Conservation (phyloP, 768 basidiomycete genomes). For the Ramaria rubella region DNA sequence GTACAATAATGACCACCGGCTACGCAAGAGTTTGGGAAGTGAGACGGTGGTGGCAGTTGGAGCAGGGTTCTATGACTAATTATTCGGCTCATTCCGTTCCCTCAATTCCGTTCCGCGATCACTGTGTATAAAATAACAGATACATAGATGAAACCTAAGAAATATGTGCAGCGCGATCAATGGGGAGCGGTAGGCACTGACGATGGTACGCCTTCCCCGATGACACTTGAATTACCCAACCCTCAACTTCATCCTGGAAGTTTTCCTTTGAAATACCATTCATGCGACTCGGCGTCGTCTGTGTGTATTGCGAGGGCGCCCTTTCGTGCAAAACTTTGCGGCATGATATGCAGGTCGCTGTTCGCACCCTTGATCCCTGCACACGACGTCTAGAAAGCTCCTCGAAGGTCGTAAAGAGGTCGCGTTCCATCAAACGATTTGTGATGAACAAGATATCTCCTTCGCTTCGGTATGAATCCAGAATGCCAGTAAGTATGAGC, state of each 20-base stretch:
- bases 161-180: neutral
- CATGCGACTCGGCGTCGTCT: neutral
- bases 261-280: neutral
- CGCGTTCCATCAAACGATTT: conserved; percentile 71
- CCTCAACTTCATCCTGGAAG: neutral
- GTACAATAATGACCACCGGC: neutral
- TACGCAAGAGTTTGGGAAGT: neutral
- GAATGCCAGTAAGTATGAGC: conserved; percentile 86
- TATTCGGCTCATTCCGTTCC: neutral
- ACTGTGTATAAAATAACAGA: neutral
- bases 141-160: neutral
- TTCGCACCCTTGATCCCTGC: conserved; percentile 39
- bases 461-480: conserved; percentile 89
- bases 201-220: conserved; percentile 3
- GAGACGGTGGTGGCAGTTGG: neutral
- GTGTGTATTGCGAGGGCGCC: neutral
- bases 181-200: neutral
- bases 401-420: conserved; percentile 71
- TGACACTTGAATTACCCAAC: neutral
- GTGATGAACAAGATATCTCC: conserved; percentile 85
- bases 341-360: conserved; percentile 6
- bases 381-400: conserved; percentile 49
- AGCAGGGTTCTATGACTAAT: neutral
- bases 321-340: neutral
- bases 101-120: neutral